These are phyloP conservation scores for Cladosporium sphaerospermum DNA, from an alignment of 2,329 filamentous ascomycete genomes.

Conservation along the genomic window DNA sequence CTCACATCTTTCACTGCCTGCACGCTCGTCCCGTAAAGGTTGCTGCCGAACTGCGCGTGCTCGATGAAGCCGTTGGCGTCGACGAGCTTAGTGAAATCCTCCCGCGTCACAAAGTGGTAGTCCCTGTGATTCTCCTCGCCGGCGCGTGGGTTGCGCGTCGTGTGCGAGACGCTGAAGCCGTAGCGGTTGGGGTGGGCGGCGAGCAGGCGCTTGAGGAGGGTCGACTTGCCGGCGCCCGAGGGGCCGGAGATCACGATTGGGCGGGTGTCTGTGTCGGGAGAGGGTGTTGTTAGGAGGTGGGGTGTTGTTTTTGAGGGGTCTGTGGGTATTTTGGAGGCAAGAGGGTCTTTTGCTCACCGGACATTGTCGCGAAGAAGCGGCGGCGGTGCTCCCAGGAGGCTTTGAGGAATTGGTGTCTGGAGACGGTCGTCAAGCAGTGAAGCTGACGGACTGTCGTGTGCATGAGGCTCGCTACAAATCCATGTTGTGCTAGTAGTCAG, in stretches of 20 bases:
- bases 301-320: slow-evolving; percentile 2
- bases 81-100: slow-evolving; percentile 63
- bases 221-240: slow-evolving; percentile 75
- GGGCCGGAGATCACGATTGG: slow-evolving; percentile 76
- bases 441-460: slow-evolving; percentile 15
- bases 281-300: slow-evolving; percentile 8
- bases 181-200: slow-evolving; percentile 61
- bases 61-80: slow-evolving; percentile 73
- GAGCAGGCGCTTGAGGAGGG: slow-evolving; percentile 68
- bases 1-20: slow-evolving; percentile 70
- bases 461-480: background rate
- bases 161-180: slow-evolving; percentile 58
- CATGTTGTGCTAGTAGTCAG: background rate
- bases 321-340: background rate
- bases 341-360: slow-evolving; percentile 10
- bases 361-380: slow-evolving; percentile 14
- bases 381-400: background rate
- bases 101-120: slow-evolving; percentile 70
- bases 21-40: slow-evolving; percentile 80
- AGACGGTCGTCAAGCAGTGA: slow-evolving; percentile 17
- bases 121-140: slow-evolving; percentile 71
- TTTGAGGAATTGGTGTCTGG: background rate
- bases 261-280: slow-evolving; percentile 11
- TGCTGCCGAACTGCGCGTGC: slow-evolving; percentile 77
- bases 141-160: slow-evolving; percentile 68